Evolutionary conservation across 2,329 filamentous ascomycete species (phyloP).

Genomic region (Fusarium luffae): DNA sequence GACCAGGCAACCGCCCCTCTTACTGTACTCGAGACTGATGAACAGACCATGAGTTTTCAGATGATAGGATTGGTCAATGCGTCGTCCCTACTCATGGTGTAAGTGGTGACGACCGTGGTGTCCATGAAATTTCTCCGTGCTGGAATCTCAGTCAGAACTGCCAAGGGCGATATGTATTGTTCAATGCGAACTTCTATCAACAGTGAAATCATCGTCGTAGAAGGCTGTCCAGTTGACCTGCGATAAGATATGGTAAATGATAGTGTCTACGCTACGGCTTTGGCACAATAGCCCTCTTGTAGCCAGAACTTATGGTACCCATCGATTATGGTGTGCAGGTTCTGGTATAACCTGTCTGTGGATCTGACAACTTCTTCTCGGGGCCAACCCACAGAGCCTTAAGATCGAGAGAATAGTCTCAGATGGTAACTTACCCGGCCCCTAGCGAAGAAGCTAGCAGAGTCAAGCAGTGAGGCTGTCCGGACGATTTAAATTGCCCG

Average conservation of each 20-base stretch:
- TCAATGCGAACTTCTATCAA: neutral
- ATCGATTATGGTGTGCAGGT: neutral
- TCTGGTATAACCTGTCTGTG: neutral
- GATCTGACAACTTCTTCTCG: neutral
- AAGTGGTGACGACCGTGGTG: constrained; percentile 1
- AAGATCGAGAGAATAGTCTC: neutral
- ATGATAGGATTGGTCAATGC: constrained; percentile 1
- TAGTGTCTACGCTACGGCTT: neutral
- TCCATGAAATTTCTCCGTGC: neutral
- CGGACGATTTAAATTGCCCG: neutral
- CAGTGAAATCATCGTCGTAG: neutral
- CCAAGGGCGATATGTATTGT: neutral
- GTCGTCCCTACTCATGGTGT: neutral
- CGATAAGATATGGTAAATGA: neutral
- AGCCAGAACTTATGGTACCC: neutral
- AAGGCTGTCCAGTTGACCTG: neutral
- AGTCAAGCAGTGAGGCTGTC: neutral
- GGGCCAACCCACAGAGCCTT: neutral
- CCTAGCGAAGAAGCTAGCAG: neutral
- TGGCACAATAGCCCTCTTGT: neutral
- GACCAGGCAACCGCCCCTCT: constrained; percentile 8
- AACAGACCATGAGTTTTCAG: neutral
- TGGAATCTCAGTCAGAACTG: neutral
- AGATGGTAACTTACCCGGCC: neutral
- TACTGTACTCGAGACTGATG: neutral